Evolutionary conservation across 73 alveolate genomes (phyloP), one percentile per base, ranked within the genome.

Genomic region (Blepharisma stoltei): DNA sequence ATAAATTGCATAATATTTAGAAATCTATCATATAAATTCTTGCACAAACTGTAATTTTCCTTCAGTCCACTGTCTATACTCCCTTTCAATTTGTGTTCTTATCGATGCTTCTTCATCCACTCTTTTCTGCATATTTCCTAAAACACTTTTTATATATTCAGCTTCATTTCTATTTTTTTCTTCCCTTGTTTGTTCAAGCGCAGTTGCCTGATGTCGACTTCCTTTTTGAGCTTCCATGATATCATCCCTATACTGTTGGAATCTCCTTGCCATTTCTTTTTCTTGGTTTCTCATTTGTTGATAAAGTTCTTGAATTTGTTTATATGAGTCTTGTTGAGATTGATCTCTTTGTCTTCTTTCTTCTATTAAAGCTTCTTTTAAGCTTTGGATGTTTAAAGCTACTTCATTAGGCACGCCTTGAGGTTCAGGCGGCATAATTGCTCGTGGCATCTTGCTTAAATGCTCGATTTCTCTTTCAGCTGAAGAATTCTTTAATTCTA

Each of bases 201-300:
- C 2, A 60, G 11, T 18, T 14, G 23, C 23, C 23, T 60, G 73
- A 0, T 25, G n/a, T 60, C 46, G 14, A 2, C n/a, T 25, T 38
- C 23, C 73, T 8, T 18, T 25, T 11, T 60, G 37, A 14, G 73
- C 46, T 8, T 20, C 49, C 48, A 60, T 14, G 46, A 25, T 25
- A n/a, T 60, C 46, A 60, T 60, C 73, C 2, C 73, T 14, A 60
- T 60, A 60, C 46, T 60, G 46, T 60, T 60, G 73, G 2, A 60
- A 25, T 60, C 73, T 60, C 23, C 23, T 60, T 25, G 46, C 73
- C 14, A 14, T n/a, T 60, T 60, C 73, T 20, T 8, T 18, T 14
- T 60, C 14, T 14, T 14, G 14, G 23, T 14, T 60, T 25, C 73
- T 60, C 45, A 60, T 9, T 25, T 14, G 23, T 9, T 9, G 14